Conservation (phyloP, 768 basidiomycete genomes). For the Favolaschia claudopus region DNA sequence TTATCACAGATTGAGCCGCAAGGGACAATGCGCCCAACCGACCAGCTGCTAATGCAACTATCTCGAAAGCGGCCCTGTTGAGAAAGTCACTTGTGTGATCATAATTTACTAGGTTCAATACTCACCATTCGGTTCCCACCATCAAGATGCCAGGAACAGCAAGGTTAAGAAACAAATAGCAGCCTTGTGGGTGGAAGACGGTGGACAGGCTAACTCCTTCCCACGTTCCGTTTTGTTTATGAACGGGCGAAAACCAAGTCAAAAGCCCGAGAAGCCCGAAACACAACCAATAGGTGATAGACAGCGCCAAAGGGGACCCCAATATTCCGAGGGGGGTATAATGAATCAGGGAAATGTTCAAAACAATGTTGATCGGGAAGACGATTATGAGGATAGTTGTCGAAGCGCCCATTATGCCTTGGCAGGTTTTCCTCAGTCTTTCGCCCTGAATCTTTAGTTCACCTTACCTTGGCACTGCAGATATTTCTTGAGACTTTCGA, state of each 20-base stretch:
- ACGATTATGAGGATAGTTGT: conserved; percentile 69
- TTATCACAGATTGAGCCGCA: conserved; percentile 80
- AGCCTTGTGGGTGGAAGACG: conserved; percentile 57
- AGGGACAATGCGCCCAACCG: conserved; percentile 70
- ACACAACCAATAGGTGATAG: conserved; percentile 74
- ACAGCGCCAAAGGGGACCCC: conserved; percentile 73
- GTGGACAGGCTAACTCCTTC: conserved; percentile 57
- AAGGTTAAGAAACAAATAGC: conserved; percentile 65
- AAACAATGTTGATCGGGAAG: conserved; percentile 68
- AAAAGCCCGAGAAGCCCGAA: conserved; percentile 61
- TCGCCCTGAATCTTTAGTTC: neutral
- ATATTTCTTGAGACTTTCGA: conserved; percentile 82
- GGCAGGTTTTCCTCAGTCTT: neutral
- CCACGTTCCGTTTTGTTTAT: conserved; percentile 69
- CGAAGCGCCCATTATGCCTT: conserved; percentile 80
- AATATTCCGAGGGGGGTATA: conserved; percentile 67
- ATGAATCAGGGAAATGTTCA: conserved; percentile 71
- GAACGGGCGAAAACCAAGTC: conserved; percentile 58
- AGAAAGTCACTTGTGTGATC: neutral
- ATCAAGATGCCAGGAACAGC: conserved; percentile 82
- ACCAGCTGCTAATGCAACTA: conserved; percentile 81
- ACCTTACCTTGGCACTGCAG: conserved; percentile 76
- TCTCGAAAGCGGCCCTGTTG: conserved; percentile 80
- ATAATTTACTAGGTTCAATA: neutral
- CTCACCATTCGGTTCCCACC: conserved; percentile 83